phyloP scores from a whole-genome alignment of 192 early-diverging fungal genomes.

The Geranomyces variabilis region DNA sequence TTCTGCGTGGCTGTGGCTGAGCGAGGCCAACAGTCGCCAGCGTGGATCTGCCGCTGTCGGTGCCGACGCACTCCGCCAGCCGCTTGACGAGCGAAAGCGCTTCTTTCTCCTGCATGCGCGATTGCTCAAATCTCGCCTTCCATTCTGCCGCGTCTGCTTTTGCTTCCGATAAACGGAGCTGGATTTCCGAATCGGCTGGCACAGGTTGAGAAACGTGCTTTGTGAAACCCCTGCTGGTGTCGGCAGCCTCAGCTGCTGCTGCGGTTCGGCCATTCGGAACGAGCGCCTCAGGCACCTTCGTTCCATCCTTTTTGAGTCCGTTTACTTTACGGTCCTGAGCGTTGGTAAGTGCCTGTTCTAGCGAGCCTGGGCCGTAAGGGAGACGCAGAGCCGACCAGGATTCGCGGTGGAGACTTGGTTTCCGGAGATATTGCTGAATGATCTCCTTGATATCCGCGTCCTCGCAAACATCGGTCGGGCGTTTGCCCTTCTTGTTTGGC shows the following conservation, averaged over 20 bases:
- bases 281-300: neutral
- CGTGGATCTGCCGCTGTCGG: neutral
- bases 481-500: slow-evolving; percentile 16
- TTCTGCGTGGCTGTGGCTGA: neutral
- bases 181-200: neutral
- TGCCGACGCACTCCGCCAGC: slow-evolving; percentile 9
- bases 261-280: neutral
- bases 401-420: neutral
- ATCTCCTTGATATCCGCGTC: neutral
- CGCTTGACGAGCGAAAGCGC: slow-evolving; percentile 1
- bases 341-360: neutral
- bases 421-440: slow-evolving; percentile 1
- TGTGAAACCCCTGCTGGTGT: neutral
- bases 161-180: neutral
- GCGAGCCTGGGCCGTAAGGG: neutral
- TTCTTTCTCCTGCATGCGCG: neutral
- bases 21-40: neutral
- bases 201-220: neutral
- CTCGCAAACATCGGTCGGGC: slow-evolving; percentile 15
- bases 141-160: neutral
- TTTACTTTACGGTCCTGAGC: neutral
- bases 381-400: neutral
- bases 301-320: neutral
- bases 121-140: slow-evolving; percentile 3
- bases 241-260: neutral